These are phyloP conservation scores for Achaetomiella virescens DNA, from an alignment of 495 filamentous ascomycete genomes.

Conservation along the genomic window DNA sequence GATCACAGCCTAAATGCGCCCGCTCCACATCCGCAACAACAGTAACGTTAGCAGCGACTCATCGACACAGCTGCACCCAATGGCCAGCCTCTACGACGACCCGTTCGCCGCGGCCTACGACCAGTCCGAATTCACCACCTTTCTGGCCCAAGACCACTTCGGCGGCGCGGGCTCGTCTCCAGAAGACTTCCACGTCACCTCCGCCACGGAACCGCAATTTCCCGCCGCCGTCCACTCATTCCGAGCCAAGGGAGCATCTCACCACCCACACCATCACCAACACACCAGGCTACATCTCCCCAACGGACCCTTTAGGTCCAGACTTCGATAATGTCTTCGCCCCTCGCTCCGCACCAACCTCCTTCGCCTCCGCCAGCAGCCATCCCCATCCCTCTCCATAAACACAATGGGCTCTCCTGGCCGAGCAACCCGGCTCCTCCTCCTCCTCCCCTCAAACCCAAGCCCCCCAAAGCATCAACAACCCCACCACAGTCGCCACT, in stretches of 20 bases:
- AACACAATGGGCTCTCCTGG: slow-evolving; percentile 9
- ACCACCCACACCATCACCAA: not conserved
- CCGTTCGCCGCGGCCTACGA: slow-evolving; percentile 14
- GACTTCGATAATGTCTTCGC: not conserved
- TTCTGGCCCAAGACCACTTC: slow-evolving; percentile 2
- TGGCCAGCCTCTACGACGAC: slow-evolving; percentile 15
- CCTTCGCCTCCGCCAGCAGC: not conserved
- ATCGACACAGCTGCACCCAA: slow-evolving; percentile 1
- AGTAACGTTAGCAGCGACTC: not conserved
- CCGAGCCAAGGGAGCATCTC: not conserved
- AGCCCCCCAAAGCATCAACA: not conserved
- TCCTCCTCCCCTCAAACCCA: not conserved
- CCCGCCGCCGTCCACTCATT: slow-evolving; percentile 1
- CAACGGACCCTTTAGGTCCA: not conserved
- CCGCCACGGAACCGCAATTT: slow-evolving; percentile 8
- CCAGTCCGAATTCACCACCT: slow-evolving; percentile 7
- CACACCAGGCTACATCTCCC: not conserved
- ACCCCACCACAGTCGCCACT: not conserved
- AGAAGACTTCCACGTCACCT: slow-evolving; percentile 11
- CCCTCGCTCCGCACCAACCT: slow-evolving; percentile 6
- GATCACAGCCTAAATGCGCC: slow-evolving; percentile 20
- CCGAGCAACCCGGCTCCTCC: not conserved
- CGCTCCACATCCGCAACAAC: slow-evolving; percentile 17
- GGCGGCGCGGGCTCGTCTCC: slow-evolving; percentile 1
- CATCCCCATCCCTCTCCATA: not conserved